Percentiles rank a stretch among this genome's conserved stretches.
Conservation (phyloP, 2,329 filamentous ascomycete species). For the Aspergillus tamarii region DNA sequence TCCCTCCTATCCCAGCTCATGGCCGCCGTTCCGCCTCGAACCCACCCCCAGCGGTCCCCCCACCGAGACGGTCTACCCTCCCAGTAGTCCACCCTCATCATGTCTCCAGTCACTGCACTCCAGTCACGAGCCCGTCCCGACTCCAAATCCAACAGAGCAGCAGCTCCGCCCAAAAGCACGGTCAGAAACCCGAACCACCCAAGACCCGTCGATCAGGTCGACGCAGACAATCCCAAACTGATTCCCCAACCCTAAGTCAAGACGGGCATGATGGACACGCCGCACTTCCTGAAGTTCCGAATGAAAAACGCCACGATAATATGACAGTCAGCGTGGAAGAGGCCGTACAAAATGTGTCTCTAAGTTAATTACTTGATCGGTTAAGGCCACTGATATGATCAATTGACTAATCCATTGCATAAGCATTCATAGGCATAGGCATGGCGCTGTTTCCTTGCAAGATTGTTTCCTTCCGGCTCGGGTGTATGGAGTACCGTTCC, state of each 20-base stretch:
- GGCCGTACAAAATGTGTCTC: conserved; percentile 38
- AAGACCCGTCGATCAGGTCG: conserved; percentile 47
- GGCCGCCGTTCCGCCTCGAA: conserved; percentile 37
- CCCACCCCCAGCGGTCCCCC: conserved; percentile 45
- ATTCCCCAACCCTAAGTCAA: conserved; percentile 19
- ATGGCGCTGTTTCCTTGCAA: background rate
- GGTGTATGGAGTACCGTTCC: background rate
- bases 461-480: background rate
- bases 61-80: conserved; percentile 42
- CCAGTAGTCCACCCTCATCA: conserved; percentile 25
- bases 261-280: background rate
- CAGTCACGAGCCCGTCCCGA: conserved; percentile 22
- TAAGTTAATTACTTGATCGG: background rate
- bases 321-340: conserved; percentile 36
- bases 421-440: background rate
- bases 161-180: conserved; percentile 23
- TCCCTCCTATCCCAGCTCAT: conserved; percentile 27
- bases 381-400: background rate
- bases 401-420: conserved; percentile 1
- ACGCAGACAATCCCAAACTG: conserved; percentile 29
- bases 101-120: conserved; percentile 31
- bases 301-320: conserved; percentile 9
- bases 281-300: background rate
- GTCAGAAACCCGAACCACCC: conserved; percentile 43
- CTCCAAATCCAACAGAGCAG: conserved; percentile 1